Base-by-base conservation (phyloP, 83 land plant species). In the Thuja plicata region DNA sequence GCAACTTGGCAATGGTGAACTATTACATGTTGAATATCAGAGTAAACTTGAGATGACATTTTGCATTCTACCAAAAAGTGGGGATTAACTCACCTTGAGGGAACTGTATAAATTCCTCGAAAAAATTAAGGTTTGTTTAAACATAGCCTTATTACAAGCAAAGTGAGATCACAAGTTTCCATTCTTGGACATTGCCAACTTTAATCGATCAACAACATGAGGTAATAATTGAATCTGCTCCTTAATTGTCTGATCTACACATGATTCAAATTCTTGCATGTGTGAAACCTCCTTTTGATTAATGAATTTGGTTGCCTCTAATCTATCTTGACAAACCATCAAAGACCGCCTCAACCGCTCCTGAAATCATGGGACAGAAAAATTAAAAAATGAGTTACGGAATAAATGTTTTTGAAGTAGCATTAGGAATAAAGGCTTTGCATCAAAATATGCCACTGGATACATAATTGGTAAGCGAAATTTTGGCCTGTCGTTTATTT, bases 251-350 rank as follows among this genome's bases (percentile, higher is more conserved):
- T 88, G 88, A 74, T 92, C 90, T 11, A 95, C 92, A 52, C 96
- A 95, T 19, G 95, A 89, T 88, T 95, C 96, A 62, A 95, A 86
- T 50, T 88, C 93, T 74, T 46, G 60, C 8, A 90, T 80, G 70
- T 74, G 78, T 34, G 91, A 92, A 32, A 82, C 88, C 16, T 88
- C 87, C 79, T 82, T 87, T 11, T 54, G 50, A 35, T 86, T 89
- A 54, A 91, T 91, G 57, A 92, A 90, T 89, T 92, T 93, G 5
- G 93, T 91, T 8, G 92, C 55, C 48, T 95, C 95, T 60, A 86
- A 92, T 71, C 89, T 94, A 89, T 95, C 96, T 88, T 94, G 95
- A 88, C 96, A 95, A 55, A 95, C 96, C 93, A 92, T 90, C 80
- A 95, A 54, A 35, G 96, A 92, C 41, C 96, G 89, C 5, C 89